Evolutionary conservation across 768 basidiomycete genomes (phyloP), one percentile per base, ranked within the genome.

Genomic region (Lactarius sanguifluus): DNA sequence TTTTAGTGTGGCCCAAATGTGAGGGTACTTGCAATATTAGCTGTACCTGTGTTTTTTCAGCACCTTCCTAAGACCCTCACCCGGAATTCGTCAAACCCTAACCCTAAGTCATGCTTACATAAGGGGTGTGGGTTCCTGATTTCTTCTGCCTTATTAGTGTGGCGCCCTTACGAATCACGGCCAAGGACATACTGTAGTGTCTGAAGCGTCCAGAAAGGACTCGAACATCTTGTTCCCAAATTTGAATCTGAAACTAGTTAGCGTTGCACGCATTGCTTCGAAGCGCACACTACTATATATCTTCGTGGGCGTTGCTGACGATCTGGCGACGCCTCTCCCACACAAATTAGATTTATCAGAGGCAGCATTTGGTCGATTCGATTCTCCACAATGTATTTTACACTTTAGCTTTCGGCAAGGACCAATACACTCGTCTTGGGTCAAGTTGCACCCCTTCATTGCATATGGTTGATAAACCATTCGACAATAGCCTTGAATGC

Each of bases 401-500:
- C 40, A 60, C 1, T 34, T 41, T n/a, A 25, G n/a, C 32, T 43
- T 23, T 59, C 50, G 15, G 15, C 23, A 32, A 6, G 3, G 16
- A 56, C 15, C 23, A 36, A 23, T 8, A 13, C 40, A 41, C 34
- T 15, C 18, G 36, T 15, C 13, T 36, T 12, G 13, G n/a, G 10
- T 25, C 18, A 57, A 41, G 20, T 32, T 28, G 23, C 20, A 25
- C 15, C 55, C 8, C 12, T 43, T 54, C 36, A 57, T 25, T 67
- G 12, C 34, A 80, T 50, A 65, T 78, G 69, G 61, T 76, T 76
- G 68, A 69, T 69, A 61, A 79, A 74, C 73, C 76, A 81, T 40
- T 76, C 73, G 32, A 79, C 77, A 6, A 77, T 68, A 40, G 72
- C 72, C 65, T 77, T 75, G 73, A 82, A 81, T 1, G 80, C 73